phyloP scores from a whole-genome alignment of 768 basidiomycete species.

The Amanita fuliginea region DNA sequence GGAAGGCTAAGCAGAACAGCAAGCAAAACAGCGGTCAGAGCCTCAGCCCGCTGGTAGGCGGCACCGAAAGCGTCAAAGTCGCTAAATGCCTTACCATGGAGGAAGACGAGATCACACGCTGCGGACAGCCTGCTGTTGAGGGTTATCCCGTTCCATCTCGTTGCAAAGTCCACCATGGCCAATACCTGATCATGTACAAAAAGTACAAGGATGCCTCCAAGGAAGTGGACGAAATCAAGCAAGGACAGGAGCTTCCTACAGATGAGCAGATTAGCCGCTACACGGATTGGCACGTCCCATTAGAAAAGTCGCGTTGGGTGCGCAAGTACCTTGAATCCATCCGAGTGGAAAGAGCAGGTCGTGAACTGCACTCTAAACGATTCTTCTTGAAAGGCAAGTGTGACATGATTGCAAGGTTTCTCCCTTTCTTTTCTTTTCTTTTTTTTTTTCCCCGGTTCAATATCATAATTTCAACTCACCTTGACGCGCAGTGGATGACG shows the following conservation, averaged over 20 bases:
- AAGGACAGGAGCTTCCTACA: constrained; percentile 1
- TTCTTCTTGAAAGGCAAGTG: constrained; percentile 6
- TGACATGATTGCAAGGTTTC: not conserved
- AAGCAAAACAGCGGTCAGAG: too few relatives aligned
- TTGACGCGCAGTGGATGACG: constrained; percentile 16
- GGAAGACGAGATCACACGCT: constrained; percentile 8
- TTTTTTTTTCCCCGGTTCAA: too few relatives aligned
- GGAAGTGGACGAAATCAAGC: constrained; percentile 6
- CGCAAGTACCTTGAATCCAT: constrained; percentile 20
- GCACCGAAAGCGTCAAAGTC: too few relatives aligned
- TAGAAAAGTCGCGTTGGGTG: constrained; percentile 13
- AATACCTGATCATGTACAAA: constrained; percentile 4
- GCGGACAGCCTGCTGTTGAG: not conserved
- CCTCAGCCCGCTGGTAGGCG: too few relatives aligned
- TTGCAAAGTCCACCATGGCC: constrained; percentile 6
- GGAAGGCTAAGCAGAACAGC: too few relatives aligned
- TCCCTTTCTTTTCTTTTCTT: not conserved
- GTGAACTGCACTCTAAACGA: constrained; percentile 18
- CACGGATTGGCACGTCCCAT: not conserved
- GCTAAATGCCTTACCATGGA: constrained; percentile 6
- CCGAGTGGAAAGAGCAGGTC: constrained; percentile 18
- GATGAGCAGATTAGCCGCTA: constrained; percentile 1
- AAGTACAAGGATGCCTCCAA: constrained; percentile 8
- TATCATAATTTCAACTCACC: too few relatives aligned
- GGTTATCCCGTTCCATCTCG: not conserved